Base-by-base conservation (phyloP, 768 basidiomycete species). In the Russula foetens region DNA sequence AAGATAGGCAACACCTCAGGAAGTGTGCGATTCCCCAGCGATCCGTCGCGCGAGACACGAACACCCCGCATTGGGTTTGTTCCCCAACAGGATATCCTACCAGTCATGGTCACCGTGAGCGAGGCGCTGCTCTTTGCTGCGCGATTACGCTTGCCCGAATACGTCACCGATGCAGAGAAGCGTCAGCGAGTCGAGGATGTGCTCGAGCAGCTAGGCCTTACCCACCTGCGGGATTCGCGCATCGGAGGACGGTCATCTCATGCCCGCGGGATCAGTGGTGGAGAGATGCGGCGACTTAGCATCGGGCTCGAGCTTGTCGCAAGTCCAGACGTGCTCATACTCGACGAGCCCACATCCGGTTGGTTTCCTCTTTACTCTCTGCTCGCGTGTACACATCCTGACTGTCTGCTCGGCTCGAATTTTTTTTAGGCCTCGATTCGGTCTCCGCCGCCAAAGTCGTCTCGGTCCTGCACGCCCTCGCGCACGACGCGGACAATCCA, bases 21-120 rank as follows among this genome's bases (percentile, higher is more conserved):
- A 3, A 72, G 72, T 2, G 86, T 95, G 14, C 49, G 69, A 76
- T 4, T 86, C 86, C 70, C 78, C 79, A 14, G 71, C 74, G 19
- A 65, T 69, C 31, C 69, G 67, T 24, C 67, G 69, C 21, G 70
- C 65, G 47, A 68, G 64, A 47, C 66, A 7, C 31, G 45, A 31
- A 39, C 66, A 38, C 83, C 84, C 19, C 83, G 84, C 19, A 79
- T 95, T 17, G 91, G 89, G 4, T 95, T 92, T 68, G 91, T 95
- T 19, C 88, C 92, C 28, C 86, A 96, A 74, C 84, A 88, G 64
- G 93, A 95, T 67, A 77, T 93, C 49, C 79, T 95, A 9, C 90
- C 92, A 1, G 74, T 88, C 0, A 76, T 74, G 48, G 74, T 80
- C n/a, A 81, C 82, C 0, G 81, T 83, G 4, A 69, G 72, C 19